Conservation (phyloP, 345 rosid genomes). For the Punica granatum region DNA sequence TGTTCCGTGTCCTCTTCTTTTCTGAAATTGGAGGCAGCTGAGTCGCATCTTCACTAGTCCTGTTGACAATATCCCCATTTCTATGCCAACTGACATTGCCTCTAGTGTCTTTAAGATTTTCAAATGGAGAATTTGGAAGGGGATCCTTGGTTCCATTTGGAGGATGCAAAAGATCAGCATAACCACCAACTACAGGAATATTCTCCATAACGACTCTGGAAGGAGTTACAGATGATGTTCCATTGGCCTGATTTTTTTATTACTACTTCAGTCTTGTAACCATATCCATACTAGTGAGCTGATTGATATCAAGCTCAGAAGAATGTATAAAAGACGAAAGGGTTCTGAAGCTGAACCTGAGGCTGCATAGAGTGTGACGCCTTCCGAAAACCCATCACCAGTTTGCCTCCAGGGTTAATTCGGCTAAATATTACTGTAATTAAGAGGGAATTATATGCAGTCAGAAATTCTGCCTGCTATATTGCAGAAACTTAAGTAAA, state of each 20-base stretch:
- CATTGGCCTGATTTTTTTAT: slow-evolving; percentile 35
- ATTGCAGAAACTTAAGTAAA: not conserved
- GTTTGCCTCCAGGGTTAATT: slow-evolving; percentile 73
- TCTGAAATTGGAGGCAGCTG: slow-evolving; percentile 30
- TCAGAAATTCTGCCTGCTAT: not conserved
- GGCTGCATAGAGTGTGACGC: slow-evolving; percentile 35
- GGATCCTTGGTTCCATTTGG: slow-evolving; percentile 30
- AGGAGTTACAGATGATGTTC: slow-evolving; percentile 27
- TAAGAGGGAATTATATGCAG: not conserved
- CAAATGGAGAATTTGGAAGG: slow-evolving; percentile 23
- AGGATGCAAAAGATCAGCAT: slow-evolving; percentile 29
- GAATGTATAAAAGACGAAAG: not conserved
- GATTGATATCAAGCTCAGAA: not conserved
- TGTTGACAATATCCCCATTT: slow-evolving; percentile 33
- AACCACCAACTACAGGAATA: slow-evolving; percentile 29
- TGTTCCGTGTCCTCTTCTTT: slow-evolving; percentile 65
- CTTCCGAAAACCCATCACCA: slow-evolving; percentile 78
- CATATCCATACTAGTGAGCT: not conserved
- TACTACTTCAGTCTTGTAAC: not conserved
- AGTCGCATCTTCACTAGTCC: slow-evolving; percentile 27
- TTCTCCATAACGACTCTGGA: slow-evolving; percentile 47
- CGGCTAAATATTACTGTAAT: slow-evolving; percentile 74
- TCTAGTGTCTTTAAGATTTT: slow-evolving; percentile 32
- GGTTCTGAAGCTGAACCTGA: slow-evolving; percentile 37
- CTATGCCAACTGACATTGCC: slow-evolving; percentile 36